Evolutionary conservation across 2,329 filamentous ascomycete species (phyloP), one percentile per base, ranked within the genome.

Genomic region (Apiospora kogelbergensis): DNA sequence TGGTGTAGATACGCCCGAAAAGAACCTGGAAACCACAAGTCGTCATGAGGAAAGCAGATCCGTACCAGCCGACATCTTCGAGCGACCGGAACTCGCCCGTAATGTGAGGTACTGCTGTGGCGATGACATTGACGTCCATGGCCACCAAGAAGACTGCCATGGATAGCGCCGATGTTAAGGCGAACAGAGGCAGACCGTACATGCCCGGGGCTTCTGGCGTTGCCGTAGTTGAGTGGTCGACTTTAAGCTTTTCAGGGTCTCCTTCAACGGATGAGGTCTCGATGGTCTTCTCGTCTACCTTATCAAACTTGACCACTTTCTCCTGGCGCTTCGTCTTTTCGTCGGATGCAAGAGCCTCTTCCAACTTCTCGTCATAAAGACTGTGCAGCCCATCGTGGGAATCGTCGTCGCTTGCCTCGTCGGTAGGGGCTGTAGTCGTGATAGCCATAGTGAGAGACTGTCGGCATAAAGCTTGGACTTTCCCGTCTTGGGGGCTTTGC

Each of bases 1-100:
- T 77, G 67, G 74, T 78, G 72, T 79, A 82, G 20, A 78, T 68
- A 70, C 79, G 80, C 57, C 80, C 79, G 66, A 78, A 81, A 37
- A 76, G 67, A n/a, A 80, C 76, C 71, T 81, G 79, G 57, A 77
- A 78, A 41, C 74, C 72, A 45, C 73, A 76, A 45, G 74, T 73
- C 40, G 75, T 75, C 15, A 80, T 71, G 63, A 78, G 74, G 67
- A 77, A 80, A 7, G 74, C 76, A 5, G 74, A 75, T 40, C 77
- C 77, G 71, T 80, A 80, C 79, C 78, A 80, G 33, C 76, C 77
- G n/a, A 77, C 72, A 66, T 80, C 75, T 1, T 45, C 57, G 6
- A 68, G 67, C 24, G 24, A 60, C 5, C 33, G 26, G 26, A 46
- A 42, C 15, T 60, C 30, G 37, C 63, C 65, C 3, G 71, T 73